Conservation (phyloP, 2,329 filamentous ascomycete species). For the Periconia sp. region DNA sequence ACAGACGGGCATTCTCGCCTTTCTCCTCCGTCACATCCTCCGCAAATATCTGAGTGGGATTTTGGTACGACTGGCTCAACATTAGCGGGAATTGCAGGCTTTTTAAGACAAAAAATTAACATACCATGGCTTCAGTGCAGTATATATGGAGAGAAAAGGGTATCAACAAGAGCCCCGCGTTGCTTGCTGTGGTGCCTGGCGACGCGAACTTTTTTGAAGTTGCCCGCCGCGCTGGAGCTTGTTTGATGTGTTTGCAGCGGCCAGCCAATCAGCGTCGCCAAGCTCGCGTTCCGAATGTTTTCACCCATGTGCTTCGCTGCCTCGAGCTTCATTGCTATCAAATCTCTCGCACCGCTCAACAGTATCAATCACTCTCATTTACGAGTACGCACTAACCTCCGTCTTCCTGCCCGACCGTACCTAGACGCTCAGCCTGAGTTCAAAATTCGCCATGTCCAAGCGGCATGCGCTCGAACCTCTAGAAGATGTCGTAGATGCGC, state of each 20-base stretch:
- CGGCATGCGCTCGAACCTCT: slow-evolving; percentile 54
- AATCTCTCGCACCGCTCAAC: too few relatives aligned
- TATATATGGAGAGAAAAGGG: slow-evolving; percentile 34
- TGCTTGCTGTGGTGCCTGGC: slow-evolving; percentile 36
- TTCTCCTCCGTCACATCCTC: slow-evolving; percentile 98
- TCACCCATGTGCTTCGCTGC: slow-evolving; percentile 18
- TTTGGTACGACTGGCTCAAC: slow-evolving; percentile 52
- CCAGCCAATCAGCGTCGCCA: slow-evolving; percentile 28
- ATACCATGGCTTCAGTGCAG: slow-evolving; percentile 36
- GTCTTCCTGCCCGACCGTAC: too few relatives aligned
- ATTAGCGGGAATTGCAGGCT: slow-evolving; percentile 20
- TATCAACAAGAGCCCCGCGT: slow-evolving; percentile 38
- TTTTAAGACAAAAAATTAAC: too few relatives aligned
- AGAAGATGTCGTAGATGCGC: slow-evolving; percentile 46
- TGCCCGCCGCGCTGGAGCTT: slow-evolving; percentile 31
- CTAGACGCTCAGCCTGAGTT: too few relatives aligned
- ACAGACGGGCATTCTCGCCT: slow-evolving; percentile 97
- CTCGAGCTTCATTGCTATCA: slow-evolving; percentile 22
- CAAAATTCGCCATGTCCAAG: slow-evolving; percentile 49
- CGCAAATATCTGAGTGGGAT: slow-evolving; percentile 97
- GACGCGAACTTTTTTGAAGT: slow-evolving; percentile 44
- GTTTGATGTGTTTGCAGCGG: slow-evolving; percentile 31
- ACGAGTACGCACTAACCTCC: too few relatives aligned
- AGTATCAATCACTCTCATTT: too few relatives aligned
- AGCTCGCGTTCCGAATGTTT: slow-evolving; percentile 14